Conservation (phyloP, 2,329 filamentous ascomycete genomes). For the Aspergillus pseudoglaucus region DNA sequence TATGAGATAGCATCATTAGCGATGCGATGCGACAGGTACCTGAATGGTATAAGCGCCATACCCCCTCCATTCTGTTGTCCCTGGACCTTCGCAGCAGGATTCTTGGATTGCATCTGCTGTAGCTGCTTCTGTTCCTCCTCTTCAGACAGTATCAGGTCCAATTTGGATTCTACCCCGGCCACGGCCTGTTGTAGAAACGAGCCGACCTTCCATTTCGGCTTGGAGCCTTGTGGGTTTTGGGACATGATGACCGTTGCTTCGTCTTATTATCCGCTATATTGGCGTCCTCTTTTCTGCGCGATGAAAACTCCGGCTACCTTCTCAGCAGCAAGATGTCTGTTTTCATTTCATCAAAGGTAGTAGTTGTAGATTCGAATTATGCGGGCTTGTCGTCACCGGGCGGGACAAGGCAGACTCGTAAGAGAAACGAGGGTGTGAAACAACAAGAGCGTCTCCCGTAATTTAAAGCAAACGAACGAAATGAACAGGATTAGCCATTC, state of each 20-base stretch:
- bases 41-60: conserved; percentile 15
- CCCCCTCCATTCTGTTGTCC: conserved; percentile 13
- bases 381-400: neutral
- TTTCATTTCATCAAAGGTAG: conserved; percentile 9
- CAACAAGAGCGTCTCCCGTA: neutral
- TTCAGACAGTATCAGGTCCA: conserved; percentile 87
- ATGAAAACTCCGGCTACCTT: neutral
- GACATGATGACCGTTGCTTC: conserved; percentile 17
- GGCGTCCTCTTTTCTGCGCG: neutral
- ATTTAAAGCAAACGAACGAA: neutral
- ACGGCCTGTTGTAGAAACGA: conserved; percentile 81
- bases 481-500: neutral
- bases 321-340: conserved; percentile 8
- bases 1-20: conserved; percentile 29
- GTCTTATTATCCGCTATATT: neutral
- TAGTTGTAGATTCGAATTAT: neutral
- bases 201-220: conserved; percentile 62
- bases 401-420: neutral
- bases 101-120: conserved; percentile 16
- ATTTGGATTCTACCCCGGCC: conserved; percentile 83
- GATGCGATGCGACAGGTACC: neutral
- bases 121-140: conserved; percentile 49
- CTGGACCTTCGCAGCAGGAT: conserved; percentile 18
- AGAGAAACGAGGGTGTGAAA: neutral
- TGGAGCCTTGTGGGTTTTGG: conserved; percentile 35